Percentiles rank a stretch among this genome's conserved stretches.
Conservation (phyloP, 1,284 basidiomycete species). For the Cutaneotrichosporon sp. region DNA sequence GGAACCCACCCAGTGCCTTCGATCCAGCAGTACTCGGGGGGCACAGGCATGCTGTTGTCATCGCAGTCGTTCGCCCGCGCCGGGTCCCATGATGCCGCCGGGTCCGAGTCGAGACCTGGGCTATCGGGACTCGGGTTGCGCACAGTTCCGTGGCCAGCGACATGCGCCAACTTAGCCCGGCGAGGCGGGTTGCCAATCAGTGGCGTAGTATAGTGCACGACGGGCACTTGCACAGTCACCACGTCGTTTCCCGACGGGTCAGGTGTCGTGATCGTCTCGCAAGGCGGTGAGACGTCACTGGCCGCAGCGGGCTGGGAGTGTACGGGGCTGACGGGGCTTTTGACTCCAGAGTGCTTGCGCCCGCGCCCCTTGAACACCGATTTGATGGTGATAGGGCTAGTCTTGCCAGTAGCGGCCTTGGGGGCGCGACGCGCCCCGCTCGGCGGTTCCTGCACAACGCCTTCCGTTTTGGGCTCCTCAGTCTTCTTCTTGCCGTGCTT, state of each 20-base stretch:
- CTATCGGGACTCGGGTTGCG: no score
- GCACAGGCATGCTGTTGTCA: no score
- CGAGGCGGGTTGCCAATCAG: neutral
- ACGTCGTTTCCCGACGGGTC: neutral
- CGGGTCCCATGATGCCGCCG: neutral
- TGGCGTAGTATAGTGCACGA: neutral
- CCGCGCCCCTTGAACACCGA: no score
- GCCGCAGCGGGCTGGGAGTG: neutral
- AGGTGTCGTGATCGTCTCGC: neutral
- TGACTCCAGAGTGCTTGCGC: no score
- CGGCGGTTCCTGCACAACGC: neutral
- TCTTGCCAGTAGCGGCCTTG: neutral
- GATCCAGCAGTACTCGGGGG: no score
- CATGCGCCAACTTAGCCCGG: neutral
- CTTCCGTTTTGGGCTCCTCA: constrained; percentile 15
- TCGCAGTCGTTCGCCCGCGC: neutral
- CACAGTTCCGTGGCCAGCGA: no score
- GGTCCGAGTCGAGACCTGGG: neutral
- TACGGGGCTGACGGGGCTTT: neutral
- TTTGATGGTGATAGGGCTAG: neutral
- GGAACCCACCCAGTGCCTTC: no score
- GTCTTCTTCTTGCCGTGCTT: constrained; percentile 15
- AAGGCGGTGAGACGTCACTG: neutral
- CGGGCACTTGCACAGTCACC: neutral
- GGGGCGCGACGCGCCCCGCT: neutral